Base-by-base conservation (phyloP, 768 basidiomycete genomes). In the Xerocomellus dryophilus region DNA sequence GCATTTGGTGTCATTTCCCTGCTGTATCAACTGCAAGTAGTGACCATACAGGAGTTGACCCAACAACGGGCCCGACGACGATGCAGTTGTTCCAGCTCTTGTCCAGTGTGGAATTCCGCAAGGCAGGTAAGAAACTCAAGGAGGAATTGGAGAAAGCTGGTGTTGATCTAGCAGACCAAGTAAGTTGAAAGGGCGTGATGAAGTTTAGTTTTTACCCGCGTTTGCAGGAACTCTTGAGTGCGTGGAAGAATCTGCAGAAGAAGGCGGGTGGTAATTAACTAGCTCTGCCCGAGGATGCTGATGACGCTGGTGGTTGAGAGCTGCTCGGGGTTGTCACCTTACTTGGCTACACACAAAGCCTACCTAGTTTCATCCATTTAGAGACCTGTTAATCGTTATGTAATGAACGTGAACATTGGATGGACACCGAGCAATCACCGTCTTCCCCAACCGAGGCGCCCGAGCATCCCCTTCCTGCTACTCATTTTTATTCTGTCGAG, bases 401-500 rank as follows among this genome's bases (percentile, higher is more conserved):
- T 60, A 61, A 48, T 61, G 43, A 48, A 32, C 32, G 12, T 35
- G 27, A 25, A 25, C 23, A 25, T 25, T 25, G 5, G 23, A 66
- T 65, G 62, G 41, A 58, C 51, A 17, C 15, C 5, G 34, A 48
- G 32, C 59, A 59, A 41, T 27, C 55, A 3, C 34, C 57, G 4
- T 54, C 62, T 10, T 45, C 55, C 10, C 56, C 65, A 34, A 47
- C 52, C n/a, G 58, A 65, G 35, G 79, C 78, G 0, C 72, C 69
- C 15, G 70, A 75, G 36, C 69, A 48, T 18, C 72, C 78, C 2
- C 73, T 92, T 2, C 82, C 85, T 20, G 74, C 79, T 32, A 74
- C 76, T 6, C 75, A 82, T 29, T 88, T 85, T 66, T 88, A 88
- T 65, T 87, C 91, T 5, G 76, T 96, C 56, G 94, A 97, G 69